Percentiles rank a stretch among this genome's conserved stretches.
phyloP scores from a whole-genome alignment of 2,329 filamentous ascomycete species.

The Tolypocladium amazonense region DNA sequence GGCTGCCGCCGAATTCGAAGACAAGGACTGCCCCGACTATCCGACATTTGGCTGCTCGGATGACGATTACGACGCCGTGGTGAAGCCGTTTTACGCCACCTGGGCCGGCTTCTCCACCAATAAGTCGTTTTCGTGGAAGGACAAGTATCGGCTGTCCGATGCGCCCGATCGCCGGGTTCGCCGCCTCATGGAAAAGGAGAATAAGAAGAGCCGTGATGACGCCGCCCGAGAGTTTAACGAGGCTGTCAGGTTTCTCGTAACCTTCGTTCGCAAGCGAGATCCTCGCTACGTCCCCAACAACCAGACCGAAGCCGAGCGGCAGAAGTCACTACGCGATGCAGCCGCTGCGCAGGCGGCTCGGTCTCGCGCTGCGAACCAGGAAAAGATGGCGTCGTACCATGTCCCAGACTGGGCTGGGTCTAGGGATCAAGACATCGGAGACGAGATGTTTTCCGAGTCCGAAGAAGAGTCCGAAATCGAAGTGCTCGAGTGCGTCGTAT shows the following conservation, averaged over 20 bases:
- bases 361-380: slow-evolving; percentile 70
- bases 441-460: slow-evolving; percentile 52
- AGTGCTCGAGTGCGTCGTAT: slow-evolving; percentile 64
- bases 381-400: slow-evolving; percentile 54
- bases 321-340: slow-evolving; percentile 65
- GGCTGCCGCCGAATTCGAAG: slow-evolving; percentile 60
- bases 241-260: slow-evolving; percentile 73
- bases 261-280: slow-evolving; percentile 85
- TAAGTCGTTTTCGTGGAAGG: slow-evolving; percentile 85
- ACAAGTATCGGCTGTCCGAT: slow-evolving; percentile 72
- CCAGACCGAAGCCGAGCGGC: slow-evolving; percentile 70
- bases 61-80: slow-evolving; percentile 65
- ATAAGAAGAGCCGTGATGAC: slow-evolving; percentile 72
- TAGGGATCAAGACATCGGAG: slow-evolving; percentile 39
- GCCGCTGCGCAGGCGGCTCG: slow-evolving; percentile 76
- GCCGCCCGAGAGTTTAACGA: slow-evolving; percentile 86
- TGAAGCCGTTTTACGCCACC: slow-evolving; percentile 67
- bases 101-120: slow-evolving; percentile 77
- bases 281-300: slow-evolving; percentile 70
- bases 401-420: slow-evolving; percentile 68
- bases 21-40: slow-evolving; percentile 52
- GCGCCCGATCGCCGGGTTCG: slow-evolving; percentile 77
- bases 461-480: slow-evolving; percentile 45
- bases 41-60: slow-evolving; percentile 72
- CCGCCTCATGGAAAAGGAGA: slow-evolving; percentile 90